Percentiles rank a stretch among this genome's conserved stretches.
phyloP scores from a whole-genome alignment of 495 filamentous ascomycete genomes.

The Talaromyces trachyspermus region DNA sequence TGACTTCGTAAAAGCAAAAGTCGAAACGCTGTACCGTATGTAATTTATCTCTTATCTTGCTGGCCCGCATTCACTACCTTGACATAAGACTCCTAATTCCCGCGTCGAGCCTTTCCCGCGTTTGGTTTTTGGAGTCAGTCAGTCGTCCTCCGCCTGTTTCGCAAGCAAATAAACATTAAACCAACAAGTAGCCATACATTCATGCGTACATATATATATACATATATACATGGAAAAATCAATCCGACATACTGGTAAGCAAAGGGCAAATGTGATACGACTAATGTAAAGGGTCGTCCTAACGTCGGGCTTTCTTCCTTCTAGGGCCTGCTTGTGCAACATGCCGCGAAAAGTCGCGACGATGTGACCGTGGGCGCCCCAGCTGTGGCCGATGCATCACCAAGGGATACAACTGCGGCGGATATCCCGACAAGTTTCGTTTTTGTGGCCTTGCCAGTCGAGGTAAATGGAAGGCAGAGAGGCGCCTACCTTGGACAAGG shows the following conservation, averaged over 20 bases:
- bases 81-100: too few relatives aligned
- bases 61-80: background rate
- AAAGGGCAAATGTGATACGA: background rate
- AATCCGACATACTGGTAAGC: background rate
- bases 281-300: background rate
- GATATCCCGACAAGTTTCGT: constrained; percentile 34
- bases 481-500: constrained; percentile 1
- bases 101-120: background rate
- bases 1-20: too few relatives aligned
- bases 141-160: background rate
- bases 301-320: background rate
- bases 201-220: background rate
- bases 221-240: background rate
- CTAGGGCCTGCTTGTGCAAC: constrained; percentile 20
- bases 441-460: constrained; percentile 33
- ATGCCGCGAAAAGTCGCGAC: constrained; percentile 27
- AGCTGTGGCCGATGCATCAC: constrained; percentile 21
- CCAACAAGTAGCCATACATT: background rate
- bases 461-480: constrained; percentile 27
- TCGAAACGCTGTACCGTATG: background rate
- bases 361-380: constrained; percentile 23
- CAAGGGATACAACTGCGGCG: constrained; percentile 25
- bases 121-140: background rate
- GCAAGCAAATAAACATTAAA: too few relatives aligned
- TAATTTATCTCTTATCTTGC: background rate